A percentile compares a stretch with the other conserved stretches of the same genome.
Evolutionary conservation across 768 basidiomycete genomes (phyloP).

Genomic region (Podaxis sp.): DNA sequence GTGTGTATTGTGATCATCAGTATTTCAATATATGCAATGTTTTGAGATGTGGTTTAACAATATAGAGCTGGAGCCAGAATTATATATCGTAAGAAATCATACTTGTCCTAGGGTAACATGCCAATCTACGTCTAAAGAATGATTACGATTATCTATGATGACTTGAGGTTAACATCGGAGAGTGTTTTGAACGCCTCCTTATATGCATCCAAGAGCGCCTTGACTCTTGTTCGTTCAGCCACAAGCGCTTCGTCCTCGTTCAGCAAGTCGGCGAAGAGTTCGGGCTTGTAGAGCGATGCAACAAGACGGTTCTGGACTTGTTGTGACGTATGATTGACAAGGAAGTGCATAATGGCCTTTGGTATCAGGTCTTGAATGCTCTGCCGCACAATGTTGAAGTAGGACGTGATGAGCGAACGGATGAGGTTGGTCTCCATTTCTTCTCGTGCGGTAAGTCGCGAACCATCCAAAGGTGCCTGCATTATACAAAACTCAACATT

Average conservation of each 20-base stretch:
- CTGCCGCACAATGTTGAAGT: constrained; percentile 95
- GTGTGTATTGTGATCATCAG: constrained; percentile 8
- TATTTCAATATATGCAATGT: constrained; percentile 10
- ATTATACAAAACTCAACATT: constrained; percentile 11
- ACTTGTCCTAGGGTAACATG: constrained; percentile 11
- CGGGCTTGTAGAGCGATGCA: constrained; percentile 92
- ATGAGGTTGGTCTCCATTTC: constrained; percentile 98
- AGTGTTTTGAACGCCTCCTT: constrained; percentile 90
- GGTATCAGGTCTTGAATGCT: constrained; percentile 96
- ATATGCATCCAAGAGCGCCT: constrained; percentile 93
- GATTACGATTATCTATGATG: constrained; percentile 35
- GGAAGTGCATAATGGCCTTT: constrained; percentile 97
- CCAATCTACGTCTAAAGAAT: constrained; percentile 8
- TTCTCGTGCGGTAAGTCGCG: constrained; percentile 74
- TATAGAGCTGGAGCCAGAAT: not conserved
- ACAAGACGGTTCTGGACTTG: constrained; percentile 97
- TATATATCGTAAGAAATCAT: constrained; percentile 9
- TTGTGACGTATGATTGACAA: constrained; percentile 96
- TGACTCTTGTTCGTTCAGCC: constrained; percentile 89
- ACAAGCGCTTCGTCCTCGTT: constrained; percentile 96
- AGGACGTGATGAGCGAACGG: constrained; percentile 90
- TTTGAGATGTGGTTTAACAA: not conserved
- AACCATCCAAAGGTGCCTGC: constrained; percentile 62
- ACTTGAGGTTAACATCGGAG: constrained; percentile 79
- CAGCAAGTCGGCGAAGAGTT: constrained; percentile 85